Percentiles rank a stretch among this genome's conserved stretches.
Evolutionary conservation across 306 rosid species (phyloP).

Genomic region (Neltuma alba): DNA sequence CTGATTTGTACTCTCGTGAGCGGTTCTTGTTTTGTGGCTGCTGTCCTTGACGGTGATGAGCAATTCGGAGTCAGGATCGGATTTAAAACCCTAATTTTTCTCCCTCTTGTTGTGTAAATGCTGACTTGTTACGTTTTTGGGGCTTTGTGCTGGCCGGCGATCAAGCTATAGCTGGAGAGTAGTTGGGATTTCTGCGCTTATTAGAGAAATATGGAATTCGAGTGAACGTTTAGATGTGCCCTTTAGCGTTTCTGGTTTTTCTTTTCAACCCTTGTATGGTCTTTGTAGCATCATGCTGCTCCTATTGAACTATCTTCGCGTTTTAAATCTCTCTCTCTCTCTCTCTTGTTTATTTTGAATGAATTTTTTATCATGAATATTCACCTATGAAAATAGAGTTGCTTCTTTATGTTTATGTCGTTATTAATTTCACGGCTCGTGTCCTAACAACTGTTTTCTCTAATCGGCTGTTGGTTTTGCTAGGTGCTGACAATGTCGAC

Average conservation of each 20-base stretch:
- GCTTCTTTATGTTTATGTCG: neutral
- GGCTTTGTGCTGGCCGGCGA: neutral
- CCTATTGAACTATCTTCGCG: neutral
- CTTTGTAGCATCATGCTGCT: neutral
- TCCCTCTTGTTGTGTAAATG: neutral
- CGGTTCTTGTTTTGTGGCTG: neutral
- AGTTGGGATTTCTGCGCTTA: neutral
- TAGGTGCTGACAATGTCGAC: slow-evolving; percentile 81
- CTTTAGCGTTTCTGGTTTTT: neutral
- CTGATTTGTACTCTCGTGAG: neutral
- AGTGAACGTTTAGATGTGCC: neutral
- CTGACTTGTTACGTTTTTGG: neutral
- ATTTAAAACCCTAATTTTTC: slow-evolving; percentile 24
- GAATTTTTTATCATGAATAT: neutral
- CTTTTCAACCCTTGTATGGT: neutral
- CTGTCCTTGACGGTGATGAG: neutral
- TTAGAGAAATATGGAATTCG: neutral
- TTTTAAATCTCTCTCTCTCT: too few relatives aligned
- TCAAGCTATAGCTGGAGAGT: neutral
- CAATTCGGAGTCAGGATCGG: neutral
- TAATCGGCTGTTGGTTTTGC: slow-evolving; percentile 17
- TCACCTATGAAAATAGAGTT: slow-evolving; percentile 2
- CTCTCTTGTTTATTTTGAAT: too few relatives aligned
- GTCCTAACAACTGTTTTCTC: neutral
- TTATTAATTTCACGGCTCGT: neutral